Evolutionary conservation across 352 stramenopile genomes (phyloP).

Genomic region (Phytophthora colocasiae): DNA sequence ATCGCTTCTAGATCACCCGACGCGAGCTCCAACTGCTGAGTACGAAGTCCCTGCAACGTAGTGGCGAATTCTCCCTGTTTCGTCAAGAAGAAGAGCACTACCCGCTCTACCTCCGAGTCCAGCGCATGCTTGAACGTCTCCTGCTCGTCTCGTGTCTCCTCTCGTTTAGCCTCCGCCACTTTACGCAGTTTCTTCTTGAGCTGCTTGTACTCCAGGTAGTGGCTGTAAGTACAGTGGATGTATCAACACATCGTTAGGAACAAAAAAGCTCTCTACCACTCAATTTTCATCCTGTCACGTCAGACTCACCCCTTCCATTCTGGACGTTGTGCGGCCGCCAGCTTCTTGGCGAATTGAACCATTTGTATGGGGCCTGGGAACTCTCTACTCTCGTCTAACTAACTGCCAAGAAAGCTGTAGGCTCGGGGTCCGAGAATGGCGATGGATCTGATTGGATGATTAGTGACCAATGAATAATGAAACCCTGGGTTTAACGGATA

Average conservation of each 20-base stretch:
- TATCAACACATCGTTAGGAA: constrained; percentile 10
- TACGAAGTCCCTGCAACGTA: constrained; percentile 60
- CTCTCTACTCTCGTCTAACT: not conserved
- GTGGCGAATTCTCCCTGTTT: constrained; percentile 87
- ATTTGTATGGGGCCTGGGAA: constrained; percentile 30
- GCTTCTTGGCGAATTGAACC: constrained; percentile 89
- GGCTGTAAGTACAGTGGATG: constrained; percentile 34
- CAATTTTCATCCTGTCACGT: not conserved
- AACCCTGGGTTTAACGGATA: too few relatives aligned
- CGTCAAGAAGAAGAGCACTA: constrained; percentile 88
- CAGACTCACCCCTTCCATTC: constrained; percentile 73
- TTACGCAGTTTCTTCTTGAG: constrained; percentile 90
- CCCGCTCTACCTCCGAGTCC: constrained; percentile 83
- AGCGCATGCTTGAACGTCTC: constrained; percentile 78
- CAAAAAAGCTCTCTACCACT: not conserved
- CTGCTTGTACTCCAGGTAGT: constrained; percentile 93
- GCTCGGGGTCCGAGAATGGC: constrained; percentile 3
- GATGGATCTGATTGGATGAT: too few relatives aligned
- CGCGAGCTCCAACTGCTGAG: constrained; percentile 53
- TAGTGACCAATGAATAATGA: too few relatives aligned
- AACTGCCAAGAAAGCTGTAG: too few relatives aligned
- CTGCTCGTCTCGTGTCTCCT: constrained; percentile 56
- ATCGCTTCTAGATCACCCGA: constrained; percentile 68
- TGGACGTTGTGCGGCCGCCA: constrained; percentile 68
- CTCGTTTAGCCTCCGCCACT: constrained; percentile 55